Evolutionary conservation across 805 yeast genomes (phyloP).

Genomic region (Spathaspora sp.): DNA sequence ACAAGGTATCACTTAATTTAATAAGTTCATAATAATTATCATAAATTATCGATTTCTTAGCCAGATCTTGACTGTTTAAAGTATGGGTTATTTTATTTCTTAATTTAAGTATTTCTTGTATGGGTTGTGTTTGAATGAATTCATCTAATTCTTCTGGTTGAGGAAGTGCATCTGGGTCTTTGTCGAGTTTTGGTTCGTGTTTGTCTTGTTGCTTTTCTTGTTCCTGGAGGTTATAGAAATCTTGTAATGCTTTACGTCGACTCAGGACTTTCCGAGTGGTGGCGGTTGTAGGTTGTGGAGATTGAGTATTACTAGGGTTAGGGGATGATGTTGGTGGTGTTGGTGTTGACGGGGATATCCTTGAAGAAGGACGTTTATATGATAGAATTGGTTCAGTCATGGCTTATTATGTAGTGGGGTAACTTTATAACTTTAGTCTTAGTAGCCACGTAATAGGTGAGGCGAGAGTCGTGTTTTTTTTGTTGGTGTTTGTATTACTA

Average conservation of each 20-base stretch:
- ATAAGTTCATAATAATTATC: conserved; percentile 74
- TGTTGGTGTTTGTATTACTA: too few species aligned
- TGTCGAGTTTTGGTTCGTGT: too few species aligned
- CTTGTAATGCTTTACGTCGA: conserved; percentile 39
- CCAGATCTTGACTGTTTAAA: conserved; percentile 52
- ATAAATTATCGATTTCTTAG: conserved; percentile 67
- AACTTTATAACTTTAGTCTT: too few species aligned
- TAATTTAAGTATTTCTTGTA: conserved; percentile 27
- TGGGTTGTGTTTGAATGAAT: conserved; percentile 20
- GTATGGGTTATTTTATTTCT: conserved; percentile 38
- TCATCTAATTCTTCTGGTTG: conserved; percentile 11
- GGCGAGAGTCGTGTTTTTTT: too few species aligned
- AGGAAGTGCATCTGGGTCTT: conserved; percentile 1
- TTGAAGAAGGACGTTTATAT: not conserved
- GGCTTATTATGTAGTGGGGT: not conserved
- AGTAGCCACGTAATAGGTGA: too few species aligned
- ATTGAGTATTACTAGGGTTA: not conserved
- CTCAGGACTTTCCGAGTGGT: conserved; percentile 31
- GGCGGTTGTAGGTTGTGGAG: not conserved
- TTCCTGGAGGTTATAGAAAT: conserved; percentile 30
- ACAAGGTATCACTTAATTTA: conserved; percentile 57
- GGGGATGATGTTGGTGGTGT: conserved; percentile 2
- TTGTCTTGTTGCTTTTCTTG: conserved; percentile 3
- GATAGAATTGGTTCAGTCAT: conserved; percentile 1
- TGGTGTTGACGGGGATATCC: not conserved